Evolutionary conservation across 2,329 filamentous ascomycete species (phyloP).

Genomic region (Diplocarpon rosae): DNA sequence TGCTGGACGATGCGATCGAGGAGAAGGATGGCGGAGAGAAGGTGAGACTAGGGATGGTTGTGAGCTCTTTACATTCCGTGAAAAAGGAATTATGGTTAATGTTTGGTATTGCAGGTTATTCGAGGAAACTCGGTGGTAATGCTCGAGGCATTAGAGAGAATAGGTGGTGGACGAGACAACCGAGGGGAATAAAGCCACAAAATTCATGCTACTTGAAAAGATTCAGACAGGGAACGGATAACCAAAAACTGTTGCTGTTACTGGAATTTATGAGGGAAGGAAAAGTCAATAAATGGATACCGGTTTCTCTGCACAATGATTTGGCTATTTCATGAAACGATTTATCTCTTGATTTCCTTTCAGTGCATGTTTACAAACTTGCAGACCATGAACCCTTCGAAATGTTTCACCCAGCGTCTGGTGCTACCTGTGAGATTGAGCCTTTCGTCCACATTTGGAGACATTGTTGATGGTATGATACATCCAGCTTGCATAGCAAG

Average conservation of each 20-base stretch:
- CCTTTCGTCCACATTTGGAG: constrained; percentile 29
- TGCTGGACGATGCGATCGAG: constrained; percentile 92
- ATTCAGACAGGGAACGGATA: not conserved
- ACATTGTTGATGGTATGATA: constrained; percentile 41
- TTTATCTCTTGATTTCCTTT: constrained; percentile 22
- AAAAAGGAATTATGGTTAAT: constrained; percentile 7
- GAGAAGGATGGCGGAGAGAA: constrained; percentile 90
- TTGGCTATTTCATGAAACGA: not conserved
- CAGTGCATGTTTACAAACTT: constrained; percentile 35
- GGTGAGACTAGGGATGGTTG: constrained; percentile 82
- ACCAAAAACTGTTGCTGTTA: constrained; percentile 8
- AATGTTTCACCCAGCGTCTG: constrained; percentile 42
- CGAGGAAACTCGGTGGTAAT: constrained; percentile 97
- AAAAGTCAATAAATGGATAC: constrained; percentile 14
- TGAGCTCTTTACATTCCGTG: constrained; percentile 36
- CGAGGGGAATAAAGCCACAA: constrained; percentile 11
- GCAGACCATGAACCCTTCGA: constrained; percentile 37
- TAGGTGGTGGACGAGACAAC: constrained; percentile 46
- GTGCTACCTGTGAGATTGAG: constrained; percentile 41
- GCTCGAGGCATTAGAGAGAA: constrained; percentile 72
- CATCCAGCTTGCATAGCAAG: constrained; percentile 43
- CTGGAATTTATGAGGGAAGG: constrained; percentile 11
- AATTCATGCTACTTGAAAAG: not conserved
- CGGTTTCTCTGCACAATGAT: constrained; percentile 3
- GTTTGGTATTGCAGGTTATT: constrained; percentile 54